Evolutionary conservation across 2,329 filamentous ascomycete species (phyloP), one percentile per base, ranked within the genome.

Genomic region (Aspergillus clavatus): DNA sequence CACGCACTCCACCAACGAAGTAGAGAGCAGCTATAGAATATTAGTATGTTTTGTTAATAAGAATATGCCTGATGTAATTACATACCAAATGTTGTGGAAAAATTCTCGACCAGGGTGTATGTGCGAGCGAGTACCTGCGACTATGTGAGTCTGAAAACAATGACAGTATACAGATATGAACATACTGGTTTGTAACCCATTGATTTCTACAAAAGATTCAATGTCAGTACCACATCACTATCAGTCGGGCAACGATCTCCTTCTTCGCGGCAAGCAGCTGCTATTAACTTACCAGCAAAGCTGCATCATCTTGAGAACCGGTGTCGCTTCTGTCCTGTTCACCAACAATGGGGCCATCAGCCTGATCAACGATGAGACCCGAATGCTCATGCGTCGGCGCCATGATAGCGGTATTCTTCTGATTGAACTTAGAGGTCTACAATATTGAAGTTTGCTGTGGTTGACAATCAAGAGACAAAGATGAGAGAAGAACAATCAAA

Each of bases 1-100:
- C 77, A 31, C 79, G 73, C 29, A 81, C 76, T 47, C 76, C 79
- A 23, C 79, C 79, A 36, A 82, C 73, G 46, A 81, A 81, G 61
- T 81, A 82, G 2, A 82, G 66, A 1, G 79, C 79, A 50, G 79
- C 79, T 81, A 38, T 7, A 4, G 12, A 8, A 14, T n/a, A 24
- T 55, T 46, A 56, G 48, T 8, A n/a, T n/a, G n/a, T 7, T 10
- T 24, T 8, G 4, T 8, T 24, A 8, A 4, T 24, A 27, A 23
- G 16, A 3, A 2, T 73, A 75, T 48, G 74, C 73, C 76, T 5
- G 26, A 5, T 26, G 8, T 12, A 18, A 11, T 38, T 18, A 6
- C 66, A 26, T 59, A 80, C 77, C 77, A 52, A 81, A 81, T 10
- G 76, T 79, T 2, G 78, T 79, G 2, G 78, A 72, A 55, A 81